phyloP scores from a whole-genome alignment of 805 yeast species.

The Wickerhamiella galacta region DNA sequence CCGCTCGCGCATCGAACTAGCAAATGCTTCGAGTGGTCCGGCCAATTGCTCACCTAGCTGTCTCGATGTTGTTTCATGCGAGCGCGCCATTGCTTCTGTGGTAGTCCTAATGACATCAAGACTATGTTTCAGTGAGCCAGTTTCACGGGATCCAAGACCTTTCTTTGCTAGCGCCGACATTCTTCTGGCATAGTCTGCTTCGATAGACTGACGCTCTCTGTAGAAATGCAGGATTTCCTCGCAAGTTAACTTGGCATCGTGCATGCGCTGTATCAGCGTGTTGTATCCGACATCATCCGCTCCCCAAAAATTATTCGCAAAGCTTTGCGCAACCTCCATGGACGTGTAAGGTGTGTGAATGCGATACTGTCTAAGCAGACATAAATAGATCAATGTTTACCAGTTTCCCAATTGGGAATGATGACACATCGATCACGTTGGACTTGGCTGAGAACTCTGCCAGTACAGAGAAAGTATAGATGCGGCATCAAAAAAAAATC shows the following conservation, averaged over 20 bases:
- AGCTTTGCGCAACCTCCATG: slow-evolving; percentile 10
- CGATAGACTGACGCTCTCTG: slow-evolving; percentile 41
- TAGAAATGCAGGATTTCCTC: slow-evolving; percentile 34
- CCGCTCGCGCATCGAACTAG: slow-evolving; percentile 33
- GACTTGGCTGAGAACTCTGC: too few relatives aligned
- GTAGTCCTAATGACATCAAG: slow-evolving; percentile 43
- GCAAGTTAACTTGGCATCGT: slow-evolving; percentile 41
- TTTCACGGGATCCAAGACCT: slow-evolving; percentile 37
- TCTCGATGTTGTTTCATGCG: slow-evolving; percentile 35
- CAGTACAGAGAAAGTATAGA: too few relatives aligned
- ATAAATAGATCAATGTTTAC: too few relatives aligned
- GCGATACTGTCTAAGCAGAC: too few relatives aligned
- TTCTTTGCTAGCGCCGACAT: slow-evolving; percentile 35
- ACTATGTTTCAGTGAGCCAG: slow-evolving; percentile 42
- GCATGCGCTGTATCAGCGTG: slow-evolving; percentile 38
- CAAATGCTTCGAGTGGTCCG: slow-evolving; percentile 37
- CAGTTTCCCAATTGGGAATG: too few relatives aligned
- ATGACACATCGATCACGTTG: too few relatives aligned
- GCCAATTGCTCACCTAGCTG: slow-evolving; percentile 36
- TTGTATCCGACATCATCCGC: slow-evolving; percentile 43
- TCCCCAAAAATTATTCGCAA: slow-evolving; percentile 32
- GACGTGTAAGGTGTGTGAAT: too few relatives aligned
- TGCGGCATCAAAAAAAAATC: not conserved
- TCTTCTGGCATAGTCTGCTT: slow-evolving; percentile 51
- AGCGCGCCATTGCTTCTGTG: slow-evolving; percentile 39